These are phyloP conservation scores for Scleromitrula shiraiana DNA, from an alignment of 2,329 filamentous ascomycete species.

Conservation along the genomic window DNA sequence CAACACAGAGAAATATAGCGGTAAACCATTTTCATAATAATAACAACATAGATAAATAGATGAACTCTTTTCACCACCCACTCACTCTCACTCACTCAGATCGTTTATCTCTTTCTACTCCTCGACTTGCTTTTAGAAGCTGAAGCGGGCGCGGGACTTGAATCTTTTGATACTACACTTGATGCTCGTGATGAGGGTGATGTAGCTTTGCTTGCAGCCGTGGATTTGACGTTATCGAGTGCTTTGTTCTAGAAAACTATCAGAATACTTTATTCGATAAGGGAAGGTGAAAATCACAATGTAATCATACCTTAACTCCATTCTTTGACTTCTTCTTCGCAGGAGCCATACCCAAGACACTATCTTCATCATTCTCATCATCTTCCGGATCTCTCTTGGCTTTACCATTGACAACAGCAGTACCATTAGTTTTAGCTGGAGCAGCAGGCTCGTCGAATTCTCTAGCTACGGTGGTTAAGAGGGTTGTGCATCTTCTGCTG, in stretches of 20 bases:
- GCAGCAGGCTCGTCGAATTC: constrained; percentile 72
- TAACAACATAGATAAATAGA: no score
- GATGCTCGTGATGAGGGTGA: constrained; percentile 75
- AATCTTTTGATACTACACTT: constrained; percentile 73
- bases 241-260: constrained; percentile 68
- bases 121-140: constrained; percentile 37
- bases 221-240: constrained; percentile 76
- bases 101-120: constrained; percentile 42
- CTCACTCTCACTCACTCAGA: neutral
- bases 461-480: constrained; percentile 88
- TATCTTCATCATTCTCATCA: constrained; percentile 78
- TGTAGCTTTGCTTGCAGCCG: constrained; percentile 59
- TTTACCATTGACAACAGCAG: constrained; percentile 55
- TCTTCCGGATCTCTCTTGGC: constrained; percentile 70
- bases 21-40: constrained; percentile 3
- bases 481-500: constrained; percentile 82
- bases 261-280: neutral
- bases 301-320: constrained; percentile 55
- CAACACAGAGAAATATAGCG: neutral
- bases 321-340: constrained; percentile 93
- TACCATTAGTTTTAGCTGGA: constrained; percentile 43
- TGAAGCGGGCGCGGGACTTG: constrained; percentile 37
- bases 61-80: neutral
- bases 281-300: constrained; percentile 9
- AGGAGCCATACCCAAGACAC: constrained; percentile 70